A percentile compares a stretch with the other conserved stretches of the same genome.
These are phyloP conservation scores for Botrytis fragariae DNA, from an alignment of 2,329 filamentous ascomycete genomes.

Conservation along the genomic window DNA sequence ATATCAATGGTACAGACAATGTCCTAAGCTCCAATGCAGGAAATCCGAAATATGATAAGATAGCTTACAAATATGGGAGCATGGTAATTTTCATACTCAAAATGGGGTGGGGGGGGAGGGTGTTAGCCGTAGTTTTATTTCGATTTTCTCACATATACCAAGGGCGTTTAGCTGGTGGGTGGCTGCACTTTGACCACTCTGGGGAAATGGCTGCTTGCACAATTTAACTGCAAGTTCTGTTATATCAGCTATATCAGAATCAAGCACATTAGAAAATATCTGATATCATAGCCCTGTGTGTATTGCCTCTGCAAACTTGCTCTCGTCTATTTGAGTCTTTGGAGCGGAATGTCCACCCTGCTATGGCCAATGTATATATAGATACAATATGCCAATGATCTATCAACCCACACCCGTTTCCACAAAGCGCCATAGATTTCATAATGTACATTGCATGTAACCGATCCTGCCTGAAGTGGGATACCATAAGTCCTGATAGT, in stretches of 20 bases:
- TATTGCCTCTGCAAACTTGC: constrained; percentile 1
- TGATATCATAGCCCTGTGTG: background rate
- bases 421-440: constrained; percentile 13
- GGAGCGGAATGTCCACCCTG: constrained; percentile 15
- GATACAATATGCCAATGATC: constrained; percentile 4
- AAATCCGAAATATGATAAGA: background rate
- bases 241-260: background rate
- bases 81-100: background rate
- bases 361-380: background rate
- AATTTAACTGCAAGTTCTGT: background rate
- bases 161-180: constrained; percentile 15
- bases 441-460: constrained; percentile 17
- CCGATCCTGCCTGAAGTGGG: constrained; percentile 3
- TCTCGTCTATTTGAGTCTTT: constrained; percentile 4
- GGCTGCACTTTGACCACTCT: background rate
- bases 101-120: background rate
- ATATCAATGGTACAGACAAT: constrained; percentile 16
- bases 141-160: constrained; percentile 16
- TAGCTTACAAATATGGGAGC: constrained; percentile 7
- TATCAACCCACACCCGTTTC: constrained; percentile 2
- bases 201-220: background rate
- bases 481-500: constrained; percentile 13
- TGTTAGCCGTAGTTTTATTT: constrained; percentile 3
- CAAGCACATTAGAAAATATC: background rate
- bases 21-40: constrained; percentile 2